Percentiles rank a stretch among this genome's conserved stretches.
phyloP scores from a whole-genome alignment of 1,284 basidiomycete species.

The Moniliella sp. region DNA sequence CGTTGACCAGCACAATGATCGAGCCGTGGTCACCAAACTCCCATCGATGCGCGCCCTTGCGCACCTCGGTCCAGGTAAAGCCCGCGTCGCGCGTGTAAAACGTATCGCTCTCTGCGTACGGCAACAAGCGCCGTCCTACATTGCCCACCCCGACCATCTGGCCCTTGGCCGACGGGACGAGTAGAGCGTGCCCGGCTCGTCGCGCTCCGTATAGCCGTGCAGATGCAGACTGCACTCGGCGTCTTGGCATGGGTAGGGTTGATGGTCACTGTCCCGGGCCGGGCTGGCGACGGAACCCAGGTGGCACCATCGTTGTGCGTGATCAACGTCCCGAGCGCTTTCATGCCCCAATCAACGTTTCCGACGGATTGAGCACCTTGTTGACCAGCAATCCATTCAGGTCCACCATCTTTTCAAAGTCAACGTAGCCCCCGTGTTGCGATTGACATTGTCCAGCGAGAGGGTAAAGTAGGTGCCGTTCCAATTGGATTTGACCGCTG shows the following conservation, averaged over 20 bases:
- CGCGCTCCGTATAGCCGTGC: slow-evolving; percentile 83
- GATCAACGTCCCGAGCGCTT: slow-evolving; percentile 63
- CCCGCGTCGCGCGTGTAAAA: slow-evolving; percentile 90
- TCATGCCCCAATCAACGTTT: slow-evolving; percentile 53
- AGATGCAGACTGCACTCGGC: slow-evolving; percentile 68
- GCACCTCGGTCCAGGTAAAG: slow-evolving; percentile 92
- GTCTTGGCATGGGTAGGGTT: slow-evolving; percentile 49
- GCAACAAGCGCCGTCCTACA: slow-evolving; percentile 57
- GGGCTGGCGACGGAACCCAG: slow-evolving; percentile 70
- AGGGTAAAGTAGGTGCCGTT: slow-evolving; percentile 89
- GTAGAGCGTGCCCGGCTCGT: slow-evolving; percentile 69
- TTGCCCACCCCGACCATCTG: slow-evolving; percentile 96
- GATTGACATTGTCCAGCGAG: slow-evolving; percentile 67
- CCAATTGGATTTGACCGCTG: slow-evolving; percentile 77
- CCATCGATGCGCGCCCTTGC: slow-evolving; percentile 93
- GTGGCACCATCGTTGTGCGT: slow-evolving; percentile 90
- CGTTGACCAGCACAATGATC: slow-evolving; percentile 74
- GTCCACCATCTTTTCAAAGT: slow-evolving; percentile 94
- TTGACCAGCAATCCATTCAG: slow-evolving; percentile 80
- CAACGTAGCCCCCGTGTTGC: slow-evolving; percentile 70
- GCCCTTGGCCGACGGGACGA: slow-evolving; percentile 70
- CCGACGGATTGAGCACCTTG: slow-evolving; percentile 57
- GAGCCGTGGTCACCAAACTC: slow-evolving; percentile 93
- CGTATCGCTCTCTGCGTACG: slow-evolving; percentile 72
- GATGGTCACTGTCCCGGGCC: slow-evolving; percentile 51